Base-by-base conservation (phyloP, 257 asterid species). In the Dorcoceras hygrometricum region DNA sequence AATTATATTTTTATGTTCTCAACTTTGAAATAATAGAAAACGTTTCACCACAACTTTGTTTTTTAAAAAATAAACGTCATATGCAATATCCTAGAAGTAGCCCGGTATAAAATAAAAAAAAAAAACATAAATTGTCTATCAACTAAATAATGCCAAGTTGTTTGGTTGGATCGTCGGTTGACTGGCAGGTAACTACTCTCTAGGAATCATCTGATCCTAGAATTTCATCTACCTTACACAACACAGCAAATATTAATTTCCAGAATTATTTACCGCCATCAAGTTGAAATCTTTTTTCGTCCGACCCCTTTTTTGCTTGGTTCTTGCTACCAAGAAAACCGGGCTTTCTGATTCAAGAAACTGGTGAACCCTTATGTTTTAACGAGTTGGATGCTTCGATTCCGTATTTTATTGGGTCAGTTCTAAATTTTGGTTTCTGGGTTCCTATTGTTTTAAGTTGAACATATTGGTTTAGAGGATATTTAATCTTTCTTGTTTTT, bases 311-410 rank as follows among this genome's bases (percentile, higher is more conserved):
- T 67, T 12, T 36, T 62, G 70, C 71, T 67, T 43, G 34, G 31
- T 66, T 66, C 54, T 25, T 51, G 64, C 73, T 68, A 50, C 34
- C 65, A 63, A 71, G 56, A 71, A 56, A 60, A n/a, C 73, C 71
- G 18, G 62, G 28, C 59, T 36, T 19, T 48, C 31, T 32, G 50
- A 8, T 56, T 46, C 62, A 53, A 56, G 57, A 54, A 32, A 39
- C 25, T 36, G 28, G 22, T 6, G 28, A 51, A 20, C 19, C 53
- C 53, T 8, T 55, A 9, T 39, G 53, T 75, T 25, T 62, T 43
- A 71, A 50, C 69, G 68, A 19, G n/a, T 43, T 63, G 43, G 59
- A 51, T 51, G 73, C 57, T 59, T 20, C 28, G 23, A 39, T 65
- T 73, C 57, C 36, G 64, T 56, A 9, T 28, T 54, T 54, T 74